A percentile compares a stretch with the other conserved stretches of the same genome.
phyloP scores from a whole-genome alignment of 768 basidiomycete species.

The Mycena indigotica region DNA sequence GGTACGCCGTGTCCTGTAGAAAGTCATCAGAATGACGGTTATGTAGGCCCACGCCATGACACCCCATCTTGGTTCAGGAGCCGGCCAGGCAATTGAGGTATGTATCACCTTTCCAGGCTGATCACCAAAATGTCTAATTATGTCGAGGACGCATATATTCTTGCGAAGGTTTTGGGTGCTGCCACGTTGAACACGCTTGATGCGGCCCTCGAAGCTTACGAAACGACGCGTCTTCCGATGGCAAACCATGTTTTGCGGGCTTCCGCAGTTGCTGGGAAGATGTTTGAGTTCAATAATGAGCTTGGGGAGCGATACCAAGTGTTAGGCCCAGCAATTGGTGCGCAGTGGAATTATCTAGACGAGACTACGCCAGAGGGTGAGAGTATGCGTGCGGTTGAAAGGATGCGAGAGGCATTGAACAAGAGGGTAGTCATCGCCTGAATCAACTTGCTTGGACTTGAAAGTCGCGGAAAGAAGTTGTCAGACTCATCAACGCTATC shows the following conservation, averaged over 20 bases:
- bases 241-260: slow-evolving; percentile 36
- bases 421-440: background rate
- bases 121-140: background rate
- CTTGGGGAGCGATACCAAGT: slow-evolving; percentile 38
- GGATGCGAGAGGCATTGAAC: slow-evolving; percentile 21
- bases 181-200: slow-evolving; percentile 21
- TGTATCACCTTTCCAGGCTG: background rate
- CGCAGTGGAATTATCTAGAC: slow-evolving; percentile 47
- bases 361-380: slow-evolving; percentile 38
- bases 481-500: background rate
- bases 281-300: slow-evolving; percentile 41
- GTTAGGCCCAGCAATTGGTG: slow-evolving; percentile 43
- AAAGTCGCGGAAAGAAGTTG: background rate
- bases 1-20: slow-evolving; percentile 28
- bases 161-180: slow-evolving; percentile 25
- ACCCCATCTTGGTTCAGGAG: slow-evolving; percentile 32
- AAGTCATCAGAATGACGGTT: background rate
- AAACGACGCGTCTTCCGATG: slow-evolving; percentile 36
- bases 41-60: slow-evolving; percentile 31
- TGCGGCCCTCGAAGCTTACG: slow-evolving; percentile 33
- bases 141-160: slow-evolving; percentile 31
- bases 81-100: slow-evolving; percentile 35
- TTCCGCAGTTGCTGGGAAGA: slow-evolving; percentile 37
- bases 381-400: too few species aligned
- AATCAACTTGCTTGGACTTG: background rate